Percentiles rank a stretch among this genome's conserved stretches.
These are phyloP conservation scores for Pyrenophora seminiperda DNA, from an alignment of 2,329 filamentous ascomycete genomes.

Conservation along the genomic window DNA sequence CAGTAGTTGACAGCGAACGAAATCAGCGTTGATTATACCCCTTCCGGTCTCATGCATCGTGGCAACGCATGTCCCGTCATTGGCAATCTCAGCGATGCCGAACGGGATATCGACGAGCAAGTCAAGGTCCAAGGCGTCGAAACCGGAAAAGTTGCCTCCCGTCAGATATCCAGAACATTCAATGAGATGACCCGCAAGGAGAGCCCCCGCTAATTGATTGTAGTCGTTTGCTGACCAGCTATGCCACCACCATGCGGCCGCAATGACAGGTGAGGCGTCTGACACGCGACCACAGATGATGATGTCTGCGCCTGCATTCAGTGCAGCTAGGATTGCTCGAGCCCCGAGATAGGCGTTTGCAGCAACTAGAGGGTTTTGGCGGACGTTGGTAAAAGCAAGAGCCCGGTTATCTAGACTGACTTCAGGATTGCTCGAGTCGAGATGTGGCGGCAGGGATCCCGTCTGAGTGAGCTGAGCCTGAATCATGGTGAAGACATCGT, in stretches of 20 bases:
- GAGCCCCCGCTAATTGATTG: slow-evolving; percentile 54
- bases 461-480: no score
- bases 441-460: slow-evolving; percentile 49
- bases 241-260: slow-evolving; percentile 62
- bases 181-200: slow-evolving; percentile 53
- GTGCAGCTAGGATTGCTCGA: slow-evolving; percentile 37
- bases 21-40: slow-evolving; percentile 44
- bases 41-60: slow-evolving; percentile 56
- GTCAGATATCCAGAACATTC: slow-evolving; percentile 58
- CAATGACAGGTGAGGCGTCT: slow-evolving; percentile 52
- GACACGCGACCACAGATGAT: slow-evolving; percentile 43
- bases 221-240: slow-evolving; percentile 57
- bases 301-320: slow-evolving; percentile 43
- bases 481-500: no score
- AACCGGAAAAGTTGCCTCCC: slow-evolving; percentile 62
- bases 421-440: slow-evolving; percentile 52
- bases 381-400: no score
- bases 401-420: no score
- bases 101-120: slow-evolving; percentile 53
- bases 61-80: slow-evolving; percentile 54
- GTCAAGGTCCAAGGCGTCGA: slow-evolving; percentile 52
- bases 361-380: slow-evolving; percentile 48
- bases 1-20: slow-evolving; percentile 50
- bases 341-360: slow-evolving; percentile 62
- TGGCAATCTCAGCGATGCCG: slow-evolving; percentile 57